Conservation (phyloP, 768 basidiomycete species). For the Mycena galericulata region DNA sequence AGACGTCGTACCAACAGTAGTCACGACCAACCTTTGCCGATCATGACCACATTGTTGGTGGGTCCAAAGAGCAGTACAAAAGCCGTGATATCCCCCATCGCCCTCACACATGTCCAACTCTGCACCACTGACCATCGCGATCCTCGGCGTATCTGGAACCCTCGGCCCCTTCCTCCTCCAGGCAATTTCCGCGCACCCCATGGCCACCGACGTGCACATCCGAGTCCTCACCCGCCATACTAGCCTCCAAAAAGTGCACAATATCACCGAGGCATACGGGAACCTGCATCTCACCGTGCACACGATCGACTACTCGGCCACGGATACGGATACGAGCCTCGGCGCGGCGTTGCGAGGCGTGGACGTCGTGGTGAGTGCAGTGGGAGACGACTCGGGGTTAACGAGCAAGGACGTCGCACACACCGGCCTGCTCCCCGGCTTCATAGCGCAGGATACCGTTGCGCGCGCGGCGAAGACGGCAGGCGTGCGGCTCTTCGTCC, state of each 20-base stretch:
- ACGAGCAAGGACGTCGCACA: slow-evolving; percentile 1
- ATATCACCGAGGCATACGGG: background rate
- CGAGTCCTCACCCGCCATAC: slow-evolving; percentile 19
- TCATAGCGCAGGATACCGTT: slow-evolving; percentile 11
- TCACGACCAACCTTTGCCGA: too few species aligned
- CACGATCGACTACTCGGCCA: background rate
- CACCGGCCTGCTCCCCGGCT: slow-evolving; percentile 11
- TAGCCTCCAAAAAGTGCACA: slow-evolving; percentile 4
- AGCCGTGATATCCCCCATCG: too few species aligned
- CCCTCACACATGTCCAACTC: background rate
- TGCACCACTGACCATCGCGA: slow-evolving; percentile 1
- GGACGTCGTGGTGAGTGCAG: slow-evolving; percentile 13
- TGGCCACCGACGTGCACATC: background rate
- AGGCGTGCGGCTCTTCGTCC: slow-evolving; percentile 13
- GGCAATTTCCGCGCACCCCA: slow-evolving; percentile 8
- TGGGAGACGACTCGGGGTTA: slow-evolving; percentile 17
- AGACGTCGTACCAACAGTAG: too few species aligned
- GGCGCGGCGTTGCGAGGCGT: background rate
- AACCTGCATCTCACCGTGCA: slow-evolving; percentile 15
- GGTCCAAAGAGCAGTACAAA: too few species aligned
- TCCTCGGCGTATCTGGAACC: slow-evolving; percentile 1
- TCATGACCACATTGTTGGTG: too few species aligned
- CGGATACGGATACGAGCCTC: background rate
- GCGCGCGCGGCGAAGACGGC: slow-evolving; percentile 17
- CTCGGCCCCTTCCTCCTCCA: background rate